Evolutionary conservation across 1,139 yeast genomes (phyloP).

Genomic region (Pichia sp.): DNA sequence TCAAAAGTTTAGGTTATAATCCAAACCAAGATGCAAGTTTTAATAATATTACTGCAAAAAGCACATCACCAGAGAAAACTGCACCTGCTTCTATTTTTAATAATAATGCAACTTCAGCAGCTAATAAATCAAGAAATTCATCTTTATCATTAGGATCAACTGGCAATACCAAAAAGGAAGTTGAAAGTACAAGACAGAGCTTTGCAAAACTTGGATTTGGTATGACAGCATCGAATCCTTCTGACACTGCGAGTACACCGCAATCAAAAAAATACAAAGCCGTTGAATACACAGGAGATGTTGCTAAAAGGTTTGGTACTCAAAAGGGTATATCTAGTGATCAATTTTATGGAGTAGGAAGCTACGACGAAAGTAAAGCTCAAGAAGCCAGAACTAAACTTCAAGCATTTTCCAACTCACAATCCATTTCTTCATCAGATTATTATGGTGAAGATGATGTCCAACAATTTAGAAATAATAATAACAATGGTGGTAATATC

Average conservation of each 20-base stretch:
- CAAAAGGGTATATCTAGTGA: slow-evolving; percentile 96
- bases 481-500: slow-evolving; percentile 32
- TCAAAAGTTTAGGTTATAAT: slow-evolving; percentile 65
- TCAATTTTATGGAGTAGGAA: slow-evolving; percentile 85
- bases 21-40: slow-evolving; percentile 37
- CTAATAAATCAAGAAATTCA: neutral
- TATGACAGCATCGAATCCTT: slow-evolving; percentile 45
- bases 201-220: slow-evolving; percentile 83
- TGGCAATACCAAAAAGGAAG: slow-evolving; percentile 21
- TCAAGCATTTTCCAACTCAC: slow-evolving; percentile 78
- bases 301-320: slow-evolving; percentile 69
- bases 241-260: slow-evolving; percentile 25
- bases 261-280: slow-evolving; percentile 36
- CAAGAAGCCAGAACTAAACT: slow-evolving; percentile 75
- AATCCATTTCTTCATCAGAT: slow-evolving; percentile 82
- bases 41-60: slow-evolving; percentile 4
- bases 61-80: neutral
- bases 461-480: slow-evolving; percentile 30
- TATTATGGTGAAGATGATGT: slow-evolving; percentile 77
- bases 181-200: slow-evolving; percentile 59
- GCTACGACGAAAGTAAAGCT: slow-evolving; percentile 71
- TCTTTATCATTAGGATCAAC: slow-evolving; percentile 7
- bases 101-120: neutral
- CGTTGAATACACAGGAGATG: slow-evolving; percentile 58
- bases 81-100: slow-evolving; percentile 18